Conservation (phyloP, 768 basidiomycete species). For the Chalciporus pseudorubinellus region DNA sequence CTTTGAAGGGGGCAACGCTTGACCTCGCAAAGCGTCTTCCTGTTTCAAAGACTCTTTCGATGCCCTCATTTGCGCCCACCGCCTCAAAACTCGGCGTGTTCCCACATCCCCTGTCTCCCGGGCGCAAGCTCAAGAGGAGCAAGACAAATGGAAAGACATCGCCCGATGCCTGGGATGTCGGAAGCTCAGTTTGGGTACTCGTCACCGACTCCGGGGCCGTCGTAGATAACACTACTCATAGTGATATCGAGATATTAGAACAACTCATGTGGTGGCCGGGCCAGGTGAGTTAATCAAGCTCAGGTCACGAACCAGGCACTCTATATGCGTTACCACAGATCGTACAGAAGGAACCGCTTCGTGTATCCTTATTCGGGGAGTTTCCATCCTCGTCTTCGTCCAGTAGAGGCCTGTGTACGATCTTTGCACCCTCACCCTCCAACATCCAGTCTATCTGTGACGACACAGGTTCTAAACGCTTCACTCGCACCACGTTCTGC, state of each 20-base stretch:
- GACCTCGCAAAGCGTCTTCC: conserved; percentile 5
- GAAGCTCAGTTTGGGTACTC: conserved; percentile 52
- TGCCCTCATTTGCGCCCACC: conserved; percentile 4
- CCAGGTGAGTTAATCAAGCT: conserved; percentile 42
- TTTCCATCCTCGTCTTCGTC: conserved; percentile 26
- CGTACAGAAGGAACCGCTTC: conserved; percentile 27
- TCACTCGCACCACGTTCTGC: conserved; percentile 39
- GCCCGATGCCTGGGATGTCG: conserved; percentile 27
- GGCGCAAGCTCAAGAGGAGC: conserved; percentile 19
- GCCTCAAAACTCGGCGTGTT: conserved; percentile 8
- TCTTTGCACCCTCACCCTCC: conserved; percentile 33
- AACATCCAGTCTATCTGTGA: conserved; percentile 43
- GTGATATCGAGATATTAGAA: conserved; percentile 17
- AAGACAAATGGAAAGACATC: conserved; percentile 4
- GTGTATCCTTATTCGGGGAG: conserved; percentile 33
- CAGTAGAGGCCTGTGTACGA: conserved; percentile 23
- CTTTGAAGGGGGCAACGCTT: neutral
- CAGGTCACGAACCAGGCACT: neutral
- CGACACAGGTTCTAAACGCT: conserved; percentile 39
- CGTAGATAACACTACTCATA: conserved; percentile 28
- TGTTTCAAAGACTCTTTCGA: conserved; percentile 14
- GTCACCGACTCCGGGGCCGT: conserved; percentile 41
- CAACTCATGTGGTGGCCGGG: conserved; percentile 68
- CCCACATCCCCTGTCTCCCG: conserved; percentile 23
- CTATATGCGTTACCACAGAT: conserved; percentile 15